A percentile compares a stretch with the other conserved stretches of the same genome.
Conservation (phyloP, 345 rosid genomes). For the Garcia nutans region DNA sequence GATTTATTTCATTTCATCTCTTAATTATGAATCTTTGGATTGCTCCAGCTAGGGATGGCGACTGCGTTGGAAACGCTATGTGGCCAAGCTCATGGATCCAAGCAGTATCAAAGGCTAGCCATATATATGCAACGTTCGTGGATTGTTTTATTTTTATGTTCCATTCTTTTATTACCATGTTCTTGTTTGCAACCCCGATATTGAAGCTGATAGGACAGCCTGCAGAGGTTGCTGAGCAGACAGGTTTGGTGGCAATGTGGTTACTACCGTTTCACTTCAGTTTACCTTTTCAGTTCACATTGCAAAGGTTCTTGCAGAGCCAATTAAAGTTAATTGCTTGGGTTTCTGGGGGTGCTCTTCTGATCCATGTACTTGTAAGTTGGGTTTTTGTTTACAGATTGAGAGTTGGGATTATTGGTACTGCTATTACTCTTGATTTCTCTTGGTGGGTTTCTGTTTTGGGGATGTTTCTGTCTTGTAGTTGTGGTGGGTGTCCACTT, state of each 20-base stretch:
- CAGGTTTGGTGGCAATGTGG: constrained; percentile 53
- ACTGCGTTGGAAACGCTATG: constrained; percentile 58
- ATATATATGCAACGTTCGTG: constrained; percentile 58
- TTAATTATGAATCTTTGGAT: neutral
- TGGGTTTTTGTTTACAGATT: constrained; percentile 53
- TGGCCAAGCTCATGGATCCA: constrained; percentile 61
- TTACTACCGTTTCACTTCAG: constrained; percentile 55
- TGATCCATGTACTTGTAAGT: constrained; percentile 40
- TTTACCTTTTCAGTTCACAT: constrained; percentile 54
- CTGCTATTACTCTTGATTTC: constrained; percentile 49
- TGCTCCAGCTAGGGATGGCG: constrained; percentile 52
- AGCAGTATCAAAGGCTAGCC: constrained; percentile 44
- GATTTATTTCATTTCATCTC: neutral
- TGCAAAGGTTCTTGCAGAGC: constrained; percentile 57
- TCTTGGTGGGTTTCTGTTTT: constrained; percentile 60
- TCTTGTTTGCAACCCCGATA: constrained; percentile 44
- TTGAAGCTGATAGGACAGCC: constrained; percentile 54
- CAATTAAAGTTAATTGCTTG: constrained; percentile 48
- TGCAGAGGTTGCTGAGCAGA: constrained; percentile 42
- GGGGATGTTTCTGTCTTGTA: constrained; percentile 40
- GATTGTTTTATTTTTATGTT: constrained; percentile 44
- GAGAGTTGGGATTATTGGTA: constrained; percentile 48
- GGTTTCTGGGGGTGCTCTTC: constrained; percentile 42
- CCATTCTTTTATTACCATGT: constrained; percentile 42
- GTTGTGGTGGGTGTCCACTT: constrained; percentile 51